phyloP scores from a whole-genome alignment of 768 basidiomycete species.

The Trametes maxima region DNA sequence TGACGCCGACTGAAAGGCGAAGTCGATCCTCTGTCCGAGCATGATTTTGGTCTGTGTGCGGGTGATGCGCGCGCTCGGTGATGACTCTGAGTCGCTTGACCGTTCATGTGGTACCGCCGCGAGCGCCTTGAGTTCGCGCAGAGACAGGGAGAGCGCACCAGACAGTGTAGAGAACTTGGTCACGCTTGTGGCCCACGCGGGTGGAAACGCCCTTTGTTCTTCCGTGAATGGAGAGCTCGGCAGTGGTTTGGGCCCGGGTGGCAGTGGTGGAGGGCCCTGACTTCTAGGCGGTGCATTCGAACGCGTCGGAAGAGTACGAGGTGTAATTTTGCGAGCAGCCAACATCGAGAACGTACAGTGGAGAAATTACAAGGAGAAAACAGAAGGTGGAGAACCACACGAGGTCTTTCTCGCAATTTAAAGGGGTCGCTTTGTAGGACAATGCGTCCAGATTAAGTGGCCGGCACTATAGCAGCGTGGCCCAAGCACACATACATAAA shows the following conservation, averaged over 20 bases:
- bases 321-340: too few species aligned
- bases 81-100: neutral
- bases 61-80: conserved; percentile 4
- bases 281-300: too few species aligned
- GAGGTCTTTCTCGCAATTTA: too few species aligned
- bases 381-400: too few species aligned
- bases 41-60: conserved; percentile 7
- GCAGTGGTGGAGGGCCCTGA: too few species aligned
- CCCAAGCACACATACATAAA: too few species aligned
- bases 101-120: conserved; percentile 10
- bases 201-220: neutral
- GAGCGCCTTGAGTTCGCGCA: conserved; percentile 5
- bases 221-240: neutral
- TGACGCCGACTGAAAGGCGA: conserved; percentile 4
- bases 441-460: too few species aligned
- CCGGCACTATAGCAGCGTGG: too few species aligned
- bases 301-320: too few species aligned
- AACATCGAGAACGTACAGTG: too few species aligned
- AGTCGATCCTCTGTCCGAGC: conserved; percentile 11
- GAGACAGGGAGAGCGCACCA: conserved; percentile 7
- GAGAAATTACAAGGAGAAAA: too few species aligned
- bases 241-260: neutral
- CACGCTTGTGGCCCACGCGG: conserved; percentile 9
- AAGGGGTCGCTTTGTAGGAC: too few species aligned
- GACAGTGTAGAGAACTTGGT: conserved; percentile 14